Percentiles rank a stretch among this genome's conserved stretches.
phyloP scores from a whole-genome alignment of 768 basidiomycete genomes.

The Leucocoprinus birnbaumii region DNA sequence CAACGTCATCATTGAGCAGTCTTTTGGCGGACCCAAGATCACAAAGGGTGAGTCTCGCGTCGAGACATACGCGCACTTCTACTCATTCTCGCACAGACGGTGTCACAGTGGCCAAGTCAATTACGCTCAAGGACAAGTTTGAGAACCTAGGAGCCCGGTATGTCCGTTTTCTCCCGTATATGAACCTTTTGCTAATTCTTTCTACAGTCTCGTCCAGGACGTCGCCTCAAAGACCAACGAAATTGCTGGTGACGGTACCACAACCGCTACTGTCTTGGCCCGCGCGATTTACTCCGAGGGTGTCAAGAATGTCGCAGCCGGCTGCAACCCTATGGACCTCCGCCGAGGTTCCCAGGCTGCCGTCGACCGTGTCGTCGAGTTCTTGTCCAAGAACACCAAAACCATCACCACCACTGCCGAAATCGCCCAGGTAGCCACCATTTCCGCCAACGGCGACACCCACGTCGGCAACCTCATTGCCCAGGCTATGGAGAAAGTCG shows the following conservation, averaged over 20 bases:
- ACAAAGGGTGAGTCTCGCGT: slow-evolving; percentile 72
- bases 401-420: slow-evolving; percentile 96
- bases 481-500: slow-evolving; percentile 99
- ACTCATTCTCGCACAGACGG: slow-evolving; percentile 57
- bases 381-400: slow-evolving; percentile 84
- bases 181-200: not conserved
- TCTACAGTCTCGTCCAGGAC: slow-evolving; percentile 81
- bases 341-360: slow-evolving; percentile 97
- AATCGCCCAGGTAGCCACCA: slow-evolving; percentile 99
- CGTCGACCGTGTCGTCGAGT: slow-evolving; percentile 92
- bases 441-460: slow-evolving; percentile 76
- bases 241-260: slow-evolving; percentile 95
- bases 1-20: slow-evolving; percentile 98
- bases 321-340: slow-evolving; percentile 99
- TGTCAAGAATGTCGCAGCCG: slow-evolving; percentile 98
- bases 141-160: slow-evolving; percentile 98
- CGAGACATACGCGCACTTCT: not conserved
- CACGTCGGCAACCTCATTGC: slow-evolving; percentile 95
- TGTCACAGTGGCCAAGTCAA: slow-evolving; percentile 96
- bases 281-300: slow-evolving; percentile 98
- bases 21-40: slow-evolving; percentile 88
- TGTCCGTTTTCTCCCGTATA: slow-evolving; percentile 21
- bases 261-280: slow-evolving; percentile 95
- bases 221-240: slow-evolving; percentile 98
- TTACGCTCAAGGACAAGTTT: slow-evolving; percentile 94